Evolutionary conservation across 345 rosid species (phyloP).

Genomic region (Sisymbrium altissimum): DNA sequence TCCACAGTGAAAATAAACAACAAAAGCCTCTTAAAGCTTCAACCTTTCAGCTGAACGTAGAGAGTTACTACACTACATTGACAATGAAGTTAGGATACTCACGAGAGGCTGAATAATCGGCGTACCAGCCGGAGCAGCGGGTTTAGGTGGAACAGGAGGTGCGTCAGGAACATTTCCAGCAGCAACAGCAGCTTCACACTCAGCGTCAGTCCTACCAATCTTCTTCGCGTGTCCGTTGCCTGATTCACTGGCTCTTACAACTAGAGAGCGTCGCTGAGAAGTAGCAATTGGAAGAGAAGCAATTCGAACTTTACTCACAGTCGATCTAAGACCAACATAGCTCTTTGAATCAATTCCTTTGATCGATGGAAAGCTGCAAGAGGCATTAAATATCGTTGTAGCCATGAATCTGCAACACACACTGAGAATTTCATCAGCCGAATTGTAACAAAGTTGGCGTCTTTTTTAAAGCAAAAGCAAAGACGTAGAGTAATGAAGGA

Average conservation of each 20-base stretch:
- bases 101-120: constrained; percentile 66
- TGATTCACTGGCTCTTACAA: constrained; percentile 44
- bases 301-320: constrained; percentile 19
- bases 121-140: constrained; percentile 77
- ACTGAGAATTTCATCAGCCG: neutral
- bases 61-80: too few species aligned
- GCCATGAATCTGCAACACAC: constrained; percentile 36
- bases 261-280: constrained; percentile 21
- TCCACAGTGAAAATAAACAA: neutral
- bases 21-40: neutral
- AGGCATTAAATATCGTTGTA: constrained; percentile 34
- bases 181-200: constrained; percentile 85
- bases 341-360: constrained; percentile 33
- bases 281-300: constrained; percentile 21
- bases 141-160: constrained; percentile 77
- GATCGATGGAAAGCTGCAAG: constrained; percentile 31
- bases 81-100: too few species aligned
- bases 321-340: constrained; percentile 29
- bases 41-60: neutral
- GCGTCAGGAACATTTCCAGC: constrained; percentile 79
- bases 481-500: neutral
- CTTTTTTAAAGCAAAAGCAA: neutral
- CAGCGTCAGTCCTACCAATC: constrained; percentile 61
- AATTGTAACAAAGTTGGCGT: neutral
- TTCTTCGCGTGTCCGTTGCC: constrained; percentile 42